phyloP scores from a whole-genome alignment of 768 basidiomycete species.

The Boletus rubroflammeus region DNA sequence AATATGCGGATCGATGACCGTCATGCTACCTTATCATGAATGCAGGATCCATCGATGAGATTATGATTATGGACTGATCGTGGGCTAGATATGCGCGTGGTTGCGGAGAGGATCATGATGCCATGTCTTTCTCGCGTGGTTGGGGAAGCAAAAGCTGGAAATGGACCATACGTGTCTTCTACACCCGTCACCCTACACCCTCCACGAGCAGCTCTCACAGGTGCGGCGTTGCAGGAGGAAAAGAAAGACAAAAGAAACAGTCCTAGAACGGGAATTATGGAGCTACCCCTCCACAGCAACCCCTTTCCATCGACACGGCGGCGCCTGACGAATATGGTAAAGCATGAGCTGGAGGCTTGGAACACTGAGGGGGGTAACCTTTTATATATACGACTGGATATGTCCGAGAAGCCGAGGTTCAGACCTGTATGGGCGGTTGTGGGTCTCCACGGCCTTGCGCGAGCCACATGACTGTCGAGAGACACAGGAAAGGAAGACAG shows the following conservation, averaged over 20 bases:
- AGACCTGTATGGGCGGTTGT: background rate
- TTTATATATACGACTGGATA: background rate
- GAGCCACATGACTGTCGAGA: slow-evolving; percentile 3
- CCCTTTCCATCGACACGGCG: slow-evolving; percentile 17
- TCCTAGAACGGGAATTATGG: slow-evolving; percentile 17
- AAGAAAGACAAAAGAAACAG: background rate
- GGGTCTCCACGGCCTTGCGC: slow-evolving; percentile 4
- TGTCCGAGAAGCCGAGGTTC: slow-evolving; percentile 9
- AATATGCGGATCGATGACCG: slow-evolving; percentile 14
- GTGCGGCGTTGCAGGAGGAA: slow-evolving; percentile 1
- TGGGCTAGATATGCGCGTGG: slow-evolving; percentile 1
- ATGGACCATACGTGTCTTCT: background rate
- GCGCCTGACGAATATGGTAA: slow-evolving; percentile 15
- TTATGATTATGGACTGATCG: slow-evolving; percentile 9
- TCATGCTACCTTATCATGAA: slow-evolving; percentile 8
- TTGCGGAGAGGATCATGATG: slow-evolving; percentile 7
- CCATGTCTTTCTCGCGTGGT: slow-evolving; percentile 8
- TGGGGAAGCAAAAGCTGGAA: background rate
- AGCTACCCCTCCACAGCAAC: slow-evolving; percentile 14
- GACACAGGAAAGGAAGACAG: slow-evolving; percentile 1
- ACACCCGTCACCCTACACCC: slow-evolving; percentile 16
- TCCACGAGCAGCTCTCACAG: slow-evolving; percentile 7
- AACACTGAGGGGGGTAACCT: background rate
- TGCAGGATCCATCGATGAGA: slow-evolving; percentile 21
- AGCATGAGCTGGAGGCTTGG: background rate